Evolutionary conservation across 2,329 filamentous ascomycete genomes (phyloP), one percentile per base, ranked within the genome.

Genomic region (Colletotrichum filicis): DNA sequence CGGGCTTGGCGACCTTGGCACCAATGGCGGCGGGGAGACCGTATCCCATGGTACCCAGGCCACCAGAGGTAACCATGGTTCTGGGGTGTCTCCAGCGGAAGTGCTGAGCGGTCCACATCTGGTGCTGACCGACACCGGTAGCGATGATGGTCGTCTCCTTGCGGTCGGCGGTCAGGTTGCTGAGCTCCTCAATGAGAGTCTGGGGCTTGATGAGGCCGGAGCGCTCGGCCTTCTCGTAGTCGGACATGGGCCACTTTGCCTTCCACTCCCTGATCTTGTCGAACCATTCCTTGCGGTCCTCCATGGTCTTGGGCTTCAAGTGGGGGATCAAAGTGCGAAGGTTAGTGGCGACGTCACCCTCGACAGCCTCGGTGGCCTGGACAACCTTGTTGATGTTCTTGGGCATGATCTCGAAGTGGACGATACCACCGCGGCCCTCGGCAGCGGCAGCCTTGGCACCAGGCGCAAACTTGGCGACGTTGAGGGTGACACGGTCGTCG

Each of bases 371-470:
- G 55, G 94, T 98, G 8, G 96, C 95, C 85, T 98, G 95, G 16
- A 99, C 93, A 55, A 98, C 95, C 90, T 98, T 99, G 91, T 98
- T 98, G 86, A 98, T 98, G 87, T 99, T 98, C 92, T 99, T 99
- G 78, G 97, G 96, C 93, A 98, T 93, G 79, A 99, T 96, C 82
- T 98, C 96, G 79, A 98, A 98, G 84, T 99, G 96, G 19, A 98
- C 90, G 79, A 99, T 98, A 79, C 97, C 97, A 78, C 97, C 97
- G 75, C 95, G 93, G 66, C 92, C 92, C 85, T 98, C 94, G 12
- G 90, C 87, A 5, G 95, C 96, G 0, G 97, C 97, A 16, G 91
- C 90, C 85, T 94, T 97, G 57, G 97, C 97, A 65, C 90, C 91
- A 4, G 97, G 97, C 0, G 95, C 97, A 77, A 98, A 99, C 82